Evolutionary conservation across 768 basidiomycete genomes (phyloP), one percentile per base, ranked within the genome.

Genomic region (Pulveroboletus ravenelii): DNA sequence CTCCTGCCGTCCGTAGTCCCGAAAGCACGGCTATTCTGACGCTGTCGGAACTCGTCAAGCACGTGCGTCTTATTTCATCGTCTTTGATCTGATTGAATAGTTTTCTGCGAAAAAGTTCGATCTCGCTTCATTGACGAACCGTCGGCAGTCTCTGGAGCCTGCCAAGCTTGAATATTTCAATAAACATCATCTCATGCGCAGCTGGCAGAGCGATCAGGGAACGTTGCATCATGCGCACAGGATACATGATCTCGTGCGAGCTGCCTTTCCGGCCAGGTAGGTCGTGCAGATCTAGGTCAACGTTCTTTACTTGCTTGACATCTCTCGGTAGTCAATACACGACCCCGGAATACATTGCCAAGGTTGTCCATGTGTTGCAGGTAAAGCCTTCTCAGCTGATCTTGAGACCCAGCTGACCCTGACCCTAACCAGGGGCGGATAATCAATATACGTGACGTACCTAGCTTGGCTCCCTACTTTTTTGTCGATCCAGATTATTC

Each of bases 91-190:
- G n/a, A 50, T 41, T 0, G 37, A 41, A 20, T 17, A 9, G 34
- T 14, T 27, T 4, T 9, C 17, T 2, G 18, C 13, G 15, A 29
- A 18, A 23, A 20, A 91, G 81, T 97, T 97, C 60, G 84, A 91
- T 45, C 72, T 97, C 23, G 68, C 78, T 0, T 77, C 78, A 3
- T 62, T 97, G 38, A 95, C 90, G 0, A 89, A 89, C 49, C 80
- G 91, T 29, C 86, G 91, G 52, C 82, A 88, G n/a, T 79, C 83
- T 14, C 78, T 98, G 13, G 90, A 93, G 54, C 77, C 79, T 0
- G 68, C 69, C 10, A 96, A 96, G 62, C 77, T 99, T 14, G 84
- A 85, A 58, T 90, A 85, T 63, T 71, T 98, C 47, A 97, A 98
- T 66, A 93, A 92, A 61, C 84, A 87, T 41, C 89, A 95, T 60